These are phyloP conservation scores for Fragilaria radians DNA, from an alignment of 108 stramenopile genomes.

Conservation along the genomic window DNA sequence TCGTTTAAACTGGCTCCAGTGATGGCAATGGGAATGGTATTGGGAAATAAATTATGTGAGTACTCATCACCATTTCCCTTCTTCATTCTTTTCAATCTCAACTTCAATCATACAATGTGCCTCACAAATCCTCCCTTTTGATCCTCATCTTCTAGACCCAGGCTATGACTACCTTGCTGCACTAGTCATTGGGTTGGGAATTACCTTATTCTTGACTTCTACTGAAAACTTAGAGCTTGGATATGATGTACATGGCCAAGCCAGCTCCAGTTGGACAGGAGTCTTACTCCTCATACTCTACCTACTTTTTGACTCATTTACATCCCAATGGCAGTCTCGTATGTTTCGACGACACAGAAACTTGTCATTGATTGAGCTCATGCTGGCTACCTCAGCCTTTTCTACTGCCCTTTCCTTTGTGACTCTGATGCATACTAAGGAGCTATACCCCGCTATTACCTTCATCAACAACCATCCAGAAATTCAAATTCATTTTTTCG, in stretches of 20 bases:
- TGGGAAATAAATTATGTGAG: slow-evolving; percentile 66
- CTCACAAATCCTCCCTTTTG: not conserved
- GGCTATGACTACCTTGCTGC: slow-evolving; percentile 94
- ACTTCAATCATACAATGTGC: not conserved
- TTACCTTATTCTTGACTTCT: slow-evolving; percentile 88
- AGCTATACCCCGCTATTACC: slow-evolving; percentile 71
- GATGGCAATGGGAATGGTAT: slow-evolving; percentile 95
- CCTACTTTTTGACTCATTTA: slow-evolving; percentile 96
- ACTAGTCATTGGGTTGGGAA: slow-evolving; percentile 89
- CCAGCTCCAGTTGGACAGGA: slow-evolving; percentile 82
- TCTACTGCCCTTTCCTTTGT: slow-evolving; percentile 88
- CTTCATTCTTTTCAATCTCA: not conserved
- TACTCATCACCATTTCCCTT: too few species aligned
- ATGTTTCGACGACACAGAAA: slow-evolving; percentile 94
- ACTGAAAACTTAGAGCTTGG: slow-evolving; percentile 80
- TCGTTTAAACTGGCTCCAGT: slow-evolving; percentile 97
- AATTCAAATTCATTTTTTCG: slow-evolving; percentile 95
- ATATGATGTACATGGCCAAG: slow-evolving; percentile 59
- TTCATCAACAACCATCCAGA: slow-evolving; percentile 90
- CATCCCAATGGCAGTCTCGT: slow-evolving; percentile 96
- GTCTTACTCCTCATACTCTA: slow-evolving; percentile 93
- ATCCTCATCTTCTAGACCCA: slow-evolving; percentile 77
- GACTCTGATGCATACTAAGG: slow-evolving; percentile 91
- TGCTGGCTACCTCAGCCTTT: slow-evolving; percentile 96
- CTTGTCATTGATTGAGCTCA: slow-evolving; percentile 92